These are phyloP conservation scores for Saussurea involucrata DNA, from an alignment of 129 eudicot species.

Conservation along the genomic window DNA sequence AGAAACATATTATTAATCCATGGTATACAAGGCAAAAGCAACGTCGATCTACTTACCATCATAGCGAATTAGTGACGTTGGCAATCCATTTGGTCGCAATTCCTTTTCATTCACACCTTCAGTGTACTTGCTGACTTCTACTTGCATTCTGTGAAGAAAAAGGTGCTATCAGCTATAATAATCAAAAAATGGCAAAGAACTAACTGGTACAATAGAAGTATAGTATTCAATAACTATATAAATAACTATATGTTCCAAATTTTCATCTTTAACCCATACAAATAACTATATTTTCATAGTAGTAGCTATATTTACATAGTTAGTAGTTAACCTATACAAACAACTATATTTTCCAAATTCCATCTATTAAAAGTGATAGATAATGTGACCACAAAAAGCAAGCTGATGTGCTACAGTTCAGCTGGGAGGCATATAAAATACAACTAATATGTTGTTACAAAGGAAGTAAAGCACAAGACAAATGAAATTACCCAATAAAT, in stretches of 20 bases:
- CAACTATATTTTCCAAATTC: background rate
- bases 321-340: background rate
- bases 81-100: constrained; percentile 91
- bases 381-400: background rate
- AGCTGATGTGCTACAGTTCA: background rate
- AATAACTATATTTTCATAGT: background rate
- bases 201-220: background rate
- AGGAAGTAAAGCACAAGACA: background rate
- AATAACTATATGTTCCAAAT: background rate
- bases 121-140: constrained; percentile 95
- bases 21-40: background rate
- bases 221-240: background rate
- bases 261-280: background rate
- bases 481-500: constrained; percentile 69
- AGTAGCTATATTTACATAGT: too few relatives aligned
- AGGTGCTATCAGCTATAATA: background rate
- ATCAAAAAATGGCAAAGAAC: background rate
- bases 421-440: background rate
- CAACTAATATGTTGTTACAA: background rate
- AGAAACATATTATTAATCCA: background rate
- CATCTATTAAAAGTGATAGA: background rate
- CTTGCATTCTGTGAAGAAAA: constrained; percentile 84
- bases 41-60: constrained; percentile 51
- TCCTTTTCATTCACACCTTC: constrained; percentile 86
- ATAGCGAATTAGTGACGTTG: constrained; percentile 87